Base-by-base conservation (phyloP, 768 basidiomycete genomes). In the Butyriboletus loyo region DNA sequence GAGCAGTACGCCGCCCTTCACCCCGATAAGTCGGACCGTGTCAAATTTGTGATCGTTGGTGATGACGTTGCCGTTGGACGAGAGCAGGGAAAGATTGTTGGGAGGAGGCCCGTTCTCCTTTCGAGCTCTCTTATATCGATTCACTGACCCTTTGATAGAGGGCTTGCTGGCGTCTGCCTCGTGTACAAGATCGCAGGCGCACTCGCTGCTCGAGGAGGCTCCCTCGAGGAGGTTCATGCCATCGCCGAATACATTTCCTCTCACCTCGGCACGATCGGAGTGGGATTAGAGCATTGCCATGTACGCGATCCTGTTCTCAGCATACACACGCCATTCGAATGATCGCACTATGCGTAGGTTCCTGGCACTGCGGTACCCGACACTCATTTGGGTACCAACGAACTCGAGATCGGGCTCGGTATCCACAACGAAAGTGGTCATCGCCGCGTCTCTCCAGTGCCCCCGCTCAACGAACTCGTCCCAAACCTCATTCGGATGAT, bases 141-240 rank as follows among this genome's bases (percentile, higher is more conserved):
- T 19, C 31, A 9, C 42, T 47, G 1, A 56, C 21, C n/a, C 28
- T 39, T 35, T 28, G 13, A 38, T 51, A 91, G 92, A 63, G 91
- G 91, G 37, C 79, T 92, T 11, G 89, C 89, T 0, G 89, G 89
- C 2, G 87, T 87, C 5, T 82, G 87, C 5, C 72, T 92, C 21
- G 89, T 93, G 1, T 95, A 95, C 77, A 96, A 96, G 72, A 86
- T 94, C 49, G 88, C 91, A 10, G 92, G 92, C 38, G 92, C 91
- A 5, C 73, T 92, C 17, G 87, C 92, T 0, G 68, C 81, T 24
- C 72, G 77, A 15, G 90, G 89, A 6, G 86, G 77, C 17, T 72
- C 71, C 48, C 81, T 95, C 28, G 78, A 88, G 36, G 78, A 86
- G 44, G 87, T 95, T 7, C 79, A 86, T 64, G 63, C 72, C 39